These are phyloP conservation scores for Pythium utonaiense DNA, from an alignment of 352 stramenopile species.

Conservation along the genomic window DNA sequence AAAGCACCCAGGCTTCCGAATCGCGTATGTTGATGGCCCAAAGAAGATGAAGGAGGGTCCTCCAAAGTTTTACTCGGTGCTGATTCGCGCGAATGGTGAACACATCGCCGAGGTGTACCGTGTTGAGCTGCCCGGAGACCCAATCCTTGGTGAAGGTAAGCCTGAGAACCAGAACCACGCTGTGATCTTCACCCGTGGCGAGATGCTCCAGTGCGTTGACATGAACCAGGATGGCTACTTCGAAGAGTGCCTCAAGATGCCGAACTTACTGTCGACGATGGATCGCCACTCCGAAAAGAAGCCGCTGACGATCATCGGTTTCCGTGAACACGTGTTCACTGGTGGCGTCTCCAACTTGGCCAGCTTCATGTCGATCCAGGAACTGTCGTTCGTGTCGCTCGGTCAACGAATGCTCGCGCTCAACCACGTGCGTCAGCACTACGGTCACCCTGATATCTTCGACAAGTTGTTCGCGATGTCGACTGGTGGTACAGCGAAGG, in stretches of 20 bases:
- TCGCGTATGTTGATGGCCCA: conserved; percentile 80
- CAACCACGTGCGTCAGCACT: conserved; percentile 74
- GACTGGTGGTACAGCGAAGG: conserved; percentile 73
- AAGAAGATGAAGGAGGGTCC: conserved; percentile 85
- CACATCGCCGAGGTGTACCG: conserved; percentile 78
- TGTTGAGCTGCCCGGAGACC: conserved; percentile 74
- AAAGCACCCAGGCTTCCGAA: conserved; percentile 68
- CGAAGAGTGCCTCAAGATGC: conserved; percentile 78
- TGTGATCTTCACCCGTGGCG: conserved; percentile 80
- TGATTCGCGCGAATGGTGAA: conserved; percentile 62
- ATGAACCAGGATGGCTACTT: conserved; percentile 88
- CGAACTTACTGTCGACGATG: conserved; percentile 75
- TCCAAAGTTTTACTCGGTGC: conserved; percentile 76
- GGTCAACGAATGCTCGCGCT: conserved; percentile 75
- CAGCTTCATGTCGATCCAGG: conserved; percentile 84
- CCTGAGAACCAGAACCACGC: conserved; percentile 87
- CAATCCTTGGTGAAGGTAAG: conserved; percentile 83
- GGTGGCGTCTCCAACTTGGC: conserved; percentile 77
- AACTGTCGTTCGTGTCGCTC: conserved; percentile 76
- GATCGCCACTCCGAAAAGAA: conserved; percentile 57
- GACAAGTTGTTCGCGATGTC: conserved; percentile 83
- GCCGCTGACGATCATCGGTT: conserved; percentile 77
- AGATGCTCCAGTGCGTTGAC: conserved; percentile 85
- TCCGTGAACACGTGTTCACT: conserved; percentile 83
- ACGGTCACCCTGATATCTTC: conserved; percentile 85